phyloP scores from a whole-genome alignment of 768 basidiomycete species.

The Serendipita sp. region DNA sequence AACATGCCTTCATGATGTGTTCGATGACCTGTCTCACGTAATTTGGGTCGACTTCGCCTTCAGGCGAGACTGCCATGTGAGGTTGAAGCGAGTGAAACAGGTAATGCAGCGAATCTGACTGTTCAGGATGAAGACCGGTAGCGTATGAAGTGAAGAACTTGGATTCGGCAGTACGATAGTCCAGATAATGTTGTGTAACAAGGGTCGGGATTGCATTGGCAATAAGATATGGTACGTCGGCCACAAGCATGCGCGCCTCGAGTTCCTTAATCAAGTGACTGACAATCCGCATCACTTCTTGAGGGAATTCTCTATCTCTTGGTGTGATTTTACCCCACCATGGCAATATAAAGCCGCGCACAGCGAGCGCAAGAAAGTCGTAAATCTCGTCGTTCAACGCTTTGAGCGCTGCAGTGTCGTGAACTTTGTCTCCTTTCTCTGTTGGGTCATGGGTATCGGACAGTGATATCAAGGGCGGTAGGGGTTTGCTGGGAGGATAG shows the following conservation, averaged over 20 bases:
- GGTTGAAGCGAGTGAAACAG: constrained; percentile 74
- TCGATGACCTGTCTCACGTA: constrained; percentile 73
- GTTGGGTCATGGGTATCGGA: constrained; percentile 18
- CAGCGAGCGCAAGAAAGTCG: constrained; percentile 61
- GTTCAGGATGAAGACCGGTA: constrained; percentile 27
- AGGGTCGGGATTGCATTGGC: constrained; percentile 48
- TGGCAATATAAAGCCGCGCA: constrained; percentile 62
- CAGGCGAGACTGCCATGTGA: constrained; percentile 59
- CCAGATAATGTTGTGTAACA: constrained; percentile 57
- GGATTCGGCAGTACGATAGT: constrained; percentile 52
- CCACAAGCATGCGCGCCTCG: constrained; percentile 36
- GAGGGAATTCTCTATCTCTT: constrained; percentile 70
- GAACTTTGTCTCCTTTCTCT: constrained; percentile 24
- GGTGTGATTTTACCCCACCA: constrained; percentile 79
- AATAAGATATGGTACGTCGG: constrained; percentile 46
- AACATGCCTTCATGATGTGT: constrained; percentile 50
- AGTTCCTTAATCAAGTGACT: constrained; percentile 41
- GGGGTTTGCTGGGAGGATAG: constrained; percentile 24
- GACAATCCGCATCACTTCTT: constrained; percentile 47
- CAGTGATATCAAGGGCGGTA: constrained; percentile 35
- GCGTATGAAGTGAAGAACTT: constrained; percentile 60
- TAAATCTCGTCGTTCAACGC: constrained; percentile 50
- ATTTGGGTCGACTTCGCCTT: constrained; percentile 46
- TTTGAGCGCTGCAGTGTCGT: neutral
- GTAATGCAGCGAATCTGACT: constrained; percentile 38